Base-by-base conservation (phyloP, 2,329 filamentous ascomycete species). In the Colletotrichum nymphaeae region DNA sequence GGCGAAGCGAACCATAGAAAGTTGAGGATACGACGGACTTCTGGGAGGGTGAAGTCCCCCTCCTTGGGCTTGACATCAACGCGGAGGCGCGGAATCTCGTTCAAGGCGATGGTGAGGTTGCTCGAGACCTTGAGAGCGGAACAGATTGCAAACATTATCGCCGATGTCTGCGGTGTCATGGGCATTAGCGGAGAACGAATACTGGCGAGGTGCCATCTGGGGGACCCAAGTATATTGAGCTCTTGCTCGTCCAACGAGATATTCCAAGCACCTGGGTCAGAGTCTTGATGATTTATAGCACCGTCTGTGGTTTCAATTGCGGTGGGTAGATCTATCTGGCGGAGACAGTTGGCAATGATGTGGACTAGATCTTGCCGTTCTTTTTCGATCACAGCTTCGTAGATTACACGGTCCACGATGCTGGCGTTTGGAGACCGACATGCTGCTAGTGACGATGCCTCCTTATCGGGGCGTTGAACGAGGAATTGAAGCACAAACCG, bases 1-100 rank as follows among this genome's bases (percentile, higher is more conserved):
- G 63, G 60, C 1, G 64, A 64, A 22, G 57, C 60, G 5, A 7
- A 19, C 69, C 64, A 74, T 3, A 74, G 64, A 4, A 74, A 66
- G 5, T 19, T 22, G 46, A 68, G 19, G 6, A 68, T 49, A 4
- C 37, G 35, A 42, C 64, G 55, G 24, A 66, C 42, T 3, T 68
- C 57, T 11, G 16, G 1, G 6, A 74, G 14, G 3, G 30, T 32
- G 52, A 66, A 74, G 26, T 49, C 24, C 2, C 16, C 32, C 0
- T 22, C 9, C 4, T 5, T 22, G 0, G 58, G 68, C 14, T 74
- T 72, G 12, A 74, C 28, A 4, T 64, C 63, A 0, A 72, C 32
- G 19, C 58, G 37, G 2, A 72, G 32, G 16, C 62, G 58, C 5
- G 72, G 53, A 2, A 4, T 24, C 9, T 71, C 46, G 7, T 72